A percentile compares a stretch with the other conserved stretches of the same genome.
Evolutionary conservation across 352 stramenopile genomes (phyloP).

Genomic region (Thalassiosira ordinaria): DNA sequence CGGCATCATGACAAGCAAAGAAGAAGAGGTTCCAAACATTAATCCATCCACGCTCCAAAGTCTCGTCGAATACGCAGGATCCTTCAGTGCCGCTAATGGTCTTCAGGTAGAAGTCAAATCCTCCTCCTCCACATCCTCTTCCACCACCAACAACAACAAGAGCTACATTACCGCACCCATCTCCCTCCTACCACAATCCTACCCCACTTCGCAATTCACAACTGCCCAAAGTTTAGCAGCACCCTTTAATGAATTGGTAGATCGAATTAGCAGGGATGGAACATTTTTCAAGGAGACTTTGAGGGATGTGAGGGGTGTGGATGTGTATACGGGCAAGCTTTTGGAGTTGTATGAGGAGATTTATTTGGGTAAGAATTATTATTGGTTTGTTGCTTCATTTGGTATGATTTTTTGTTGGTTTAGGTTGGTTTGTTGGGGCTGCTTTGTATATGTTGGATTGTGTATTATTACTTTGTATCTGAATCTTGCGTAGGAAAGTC

Average conservation of each 20-base stretch:
- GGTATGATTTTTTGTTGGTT: background rate
- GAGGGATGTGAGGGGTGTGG: conserved; percentile 56
- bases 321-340: conserved; percentile 78
- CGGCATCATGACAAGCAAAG: background rate
- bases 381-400: too few species aligned
- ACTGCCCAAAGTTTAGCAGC: conserved; percentile 60
- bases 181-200: conserved; percentile 80
- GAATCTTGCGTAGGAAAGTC: too few species aligned
- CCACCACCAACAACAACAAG: background rate
- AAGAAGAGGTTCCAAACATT: conserved; percentile 21
- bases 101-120: conserved; percentile 67
- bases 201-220: conserved; percentile 78
- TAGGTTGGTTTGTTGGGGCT: too few species aligned
- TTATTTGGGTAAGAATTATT: conserved; percentile 67
- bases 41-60: conserved; percentile 19
- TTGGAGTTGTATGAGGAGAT: conserved; percentile 78
- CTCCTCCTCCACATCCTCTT: background rate
- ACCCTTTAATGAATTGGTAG: conserved; percentile 75
- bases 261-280: conserved; percentile 68
- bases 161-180: conserved; percentile 70
- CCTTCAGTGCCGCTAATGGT: conserved; percentile 71
- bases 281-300: conserved; percentile 70
- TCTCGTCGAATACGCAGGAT: conserved; percentile 70
- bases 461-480: too few species aligned
- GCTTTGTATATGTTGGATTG: too few species aligned